Evolutionary conservation across 176 grass and related monocot genomes (phyloP).

Genomic region (Aechmea fasciata): DNA sequence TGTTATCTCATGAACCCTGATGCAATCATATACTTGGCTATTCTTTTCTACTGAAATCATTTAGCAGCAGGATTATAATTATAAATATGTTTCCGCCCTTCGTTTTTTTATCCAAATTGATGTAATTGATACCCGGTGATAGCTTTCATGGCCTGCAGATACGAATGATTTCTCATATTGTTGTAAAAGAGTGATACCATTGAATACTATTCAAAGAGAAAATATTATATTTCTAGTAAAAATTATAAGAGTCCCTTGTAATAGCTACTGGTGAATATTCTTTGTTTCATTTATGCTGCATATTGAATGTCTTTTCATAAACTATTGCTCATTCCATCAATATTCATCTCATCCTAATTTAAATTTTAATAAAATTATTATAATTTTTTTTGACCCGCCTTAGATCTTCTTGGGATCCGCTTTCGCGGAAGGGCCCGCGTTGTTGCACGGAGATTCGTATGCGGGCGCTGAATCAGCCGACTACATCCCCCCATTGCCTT

Average conservation of each 20-base stretch:
- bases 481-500: neutral
- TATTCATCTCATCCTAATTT: too few relatives aligned
- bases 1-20: slow-evolving; percentile 50
- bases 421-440: neutral
- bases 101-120: neutral
- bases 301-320: too few relatives aligned
- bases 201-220: too few relatives aligned
- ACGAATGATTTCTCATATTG: neutral
- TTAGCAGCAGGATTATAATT: too few relatives aligned
- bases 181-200: neutral
- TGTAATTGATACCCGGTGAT: neutral
- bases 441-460: neutral
- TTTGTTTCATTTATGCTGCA: too few relatives aligned
- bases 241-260: too few relatives aligned
- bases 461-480: neutral
- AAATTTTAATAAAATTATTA: too few relatives aligned
- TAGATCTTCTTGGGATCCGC: neutral
- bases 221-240: too few relatives aligned
- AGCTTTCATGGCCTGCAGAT: neutral
- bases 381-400: neutral
- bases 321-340: too few relatives aligned
- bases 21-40: neutral
- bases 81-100: neutral
- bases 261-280: too few relatives aligned
- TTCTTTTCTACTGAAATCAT: neutral